A percentile compares a stretch with the other conserved stretches of the same genome.
These are phyloP conservation scores for Pseudogymnoascus sp. DNA, from an alignment of 2,329 filamentous ascomycete species.

Conservation along the genomic window DNA sequence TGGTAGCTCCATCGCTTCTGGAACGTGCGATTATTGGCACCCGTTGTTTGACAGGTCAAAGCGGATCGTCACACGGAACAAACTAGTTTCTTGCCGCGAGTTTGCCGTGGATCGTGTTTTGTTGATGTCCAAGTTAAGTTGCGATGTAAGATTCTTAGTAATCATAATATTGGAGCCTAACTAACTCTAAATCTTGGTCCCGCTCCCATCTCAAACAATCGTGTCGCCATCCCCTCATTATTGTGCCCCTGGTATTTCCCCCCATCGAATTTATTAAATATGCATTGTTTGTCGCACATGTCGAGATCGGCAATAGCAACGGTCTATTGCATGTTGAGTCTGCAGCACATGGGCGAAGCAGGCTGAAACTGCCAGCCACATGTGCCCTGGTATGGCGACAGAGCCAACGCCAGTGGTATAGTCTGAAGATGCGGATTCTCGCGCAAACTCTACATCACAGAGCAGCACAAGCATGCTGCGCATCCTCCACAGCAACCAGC, in stretches of 20 bases:
- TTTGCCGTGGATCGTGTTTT: not conserved
- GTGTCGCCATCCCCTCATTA: not conserved
- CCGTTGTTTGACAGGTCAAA: not conserved
- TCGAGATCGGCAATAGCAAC: not conserved
- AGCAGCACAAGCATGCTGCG: not conserved
- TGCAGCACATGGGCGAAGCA: not conserved
- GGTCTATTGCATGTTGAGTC: not conserved
- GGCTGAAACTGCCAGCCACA: not conserved
- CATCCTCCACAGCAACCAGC: not conserved
- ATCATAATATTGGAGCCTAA: not conserved
- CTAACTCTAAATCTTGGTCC: not conserved
- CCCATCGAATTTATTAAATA: not conserved
- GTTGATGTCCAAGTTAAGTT: not conserved
- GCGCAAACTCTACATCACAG: not conserved
- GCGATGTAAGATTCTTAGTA: not conserved
- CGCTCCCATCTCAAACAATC: not conserved
- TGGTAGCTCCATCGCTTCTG: not conserved
- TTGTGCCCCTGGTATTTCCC: not conserved
- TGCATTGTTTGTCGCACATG: not conserved
- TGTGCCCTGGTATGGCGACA: not conserved
- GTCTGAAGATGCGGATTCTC: conserved; percentile 23
- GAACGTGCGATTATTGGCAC: not conserved
- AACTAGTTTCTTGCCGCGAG: not conserved
- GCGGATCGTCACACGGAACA: not conserved
- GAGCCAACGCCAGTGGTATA: not conserved